Conservation (phyloP, 768 basidiomycete genomes). For the Imleria badia region DNA sequence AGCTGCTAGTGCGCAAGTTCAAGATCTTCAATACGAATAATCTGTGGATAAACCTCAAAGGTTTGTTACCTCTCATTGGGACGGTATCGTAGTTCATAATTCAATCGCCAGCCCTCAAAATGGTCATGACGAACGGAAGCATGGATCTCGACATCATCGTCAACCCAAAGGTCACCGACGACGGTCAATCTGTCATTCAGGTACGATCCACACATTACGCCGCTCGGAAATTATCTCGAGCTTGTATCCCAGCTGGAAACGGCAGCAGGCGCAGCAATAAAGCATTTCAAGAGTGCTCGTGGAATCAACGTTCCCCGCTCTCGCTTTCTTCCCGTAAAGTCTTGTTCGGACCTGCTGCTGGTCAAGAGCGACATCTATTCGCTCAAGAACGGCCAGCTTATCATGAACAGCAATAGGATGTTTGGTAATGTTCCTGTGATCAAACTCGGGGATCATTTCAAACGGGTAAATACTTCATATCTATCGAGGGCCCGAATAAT, state of each 20-base stretch:
- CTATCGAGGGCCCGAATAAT: background rate
- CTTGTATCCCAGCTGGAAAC: slow-evolving; percentile 63
- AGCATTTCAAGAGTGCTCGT: slow-evolving; percentile 88
- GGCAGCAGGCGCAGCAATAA: slow-evolving; percentile 91
- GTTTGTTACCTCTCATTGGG: slow-evolving; percentile 34
- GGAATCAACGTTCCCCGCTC: slow-evolving; percentile 94
- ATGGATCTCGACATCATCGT: slow-evolving; percentile 96
- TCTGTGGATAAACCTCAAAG: slow-evolving; percentile 76
- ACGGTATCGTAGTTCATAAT: background rate
- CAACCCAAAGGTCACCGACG: slow-evolving; percentile 85
- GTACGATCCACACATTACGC: slow-evolving; percentile 28
- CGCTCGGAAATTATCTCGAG: slow-evolving; percentile 6
- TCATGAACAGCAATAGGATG: slow-evolving; percentile 81
- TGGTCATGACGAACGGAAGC: slow-evolving; percentile 80
- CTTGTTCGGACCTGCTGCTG: slow-evolving; percentile 82
- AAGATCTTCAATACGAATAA: slow-evolving; percentile 93
- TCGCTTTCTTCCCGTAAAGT: slow-evolving; percentile 91
- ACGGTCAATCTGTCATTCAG: slow-evolving; percentile 84
- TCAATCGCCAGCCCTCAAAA: slow-evolving; percentile 68
- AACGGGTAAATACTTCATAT: slow-evolving; percentile 59
- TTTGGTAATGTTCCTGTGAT: slow-evolving; percentile 91
- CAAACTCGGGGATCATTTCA: slow-evolving; percentile 96
- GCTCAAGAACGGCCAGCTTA: slow-evolving; percentile 81
- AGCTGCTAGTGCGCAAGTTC: slow-evolving; percentile 73
- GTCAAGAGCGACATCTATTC: slow-evolving; percentile 95